phyloP scores from a whole-genome alignment of 1,284 basidiomycete species.

The Moesziomyces globuligerus region DNA sequence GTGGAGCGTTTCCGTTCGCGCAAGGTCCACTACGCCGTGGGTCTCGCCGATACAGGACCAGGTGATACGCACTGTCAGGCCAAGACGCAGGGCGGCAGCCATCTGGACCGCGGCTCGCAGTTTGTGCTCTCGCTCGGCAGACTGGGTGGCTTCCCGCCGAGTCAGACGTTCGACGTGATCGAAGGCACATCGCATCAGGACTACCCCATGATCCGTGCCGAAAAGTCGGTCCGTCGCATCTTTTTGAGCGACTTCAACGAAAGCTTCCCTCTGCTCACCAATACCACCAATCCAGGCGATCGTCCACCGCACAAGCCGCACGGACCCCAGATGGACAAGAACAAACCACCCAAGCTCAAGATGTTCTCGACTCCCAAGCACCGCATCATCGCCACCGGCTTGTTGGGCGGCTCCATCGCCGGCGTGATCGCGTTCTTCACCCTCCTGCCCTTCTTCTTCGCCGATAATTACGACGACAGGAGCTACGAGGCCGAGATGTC shows the following conservation, averaged over 20 bases:
- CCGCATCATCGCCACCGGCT: conserved; percentile 32
- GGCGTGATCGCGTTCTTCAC: conserved; percentile 37
- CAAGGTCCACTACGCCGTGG: conserved; percentile 53
- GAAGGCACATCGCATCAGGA: conserved; percentile 62
- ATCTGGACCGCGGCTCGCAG: conserved; percentile 58
- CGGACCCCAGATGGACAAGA: conserved; percentile 11
- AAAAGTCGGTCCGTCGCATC: conserved; percentile 48
- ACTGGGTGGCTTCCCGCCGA: conserved; percentile 44
- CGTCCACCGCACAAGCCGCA: conserved; percentile 1
- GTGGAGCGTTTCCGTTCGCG: conserved; percentile 50
- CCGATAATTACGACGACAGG: conserved; percentile 25
- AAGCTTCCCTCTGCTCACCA: conserved; percentile 33
- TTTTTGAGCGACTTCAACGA: conserved; percentile 52
- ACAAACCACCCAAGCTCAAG: conserved; percentile 22
- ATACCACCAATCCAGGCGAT: conserved; percentile 51
- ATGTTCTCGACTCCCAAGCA: conserved; percentile 49
- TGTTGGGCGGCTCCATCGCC: conserved; percentile 41
- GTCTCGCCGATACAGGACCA: conserved; percentile 56
- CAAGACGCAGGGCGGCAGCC: conserved; percentile 57
- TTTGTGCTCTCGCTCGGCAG: conserved; percentile 48
- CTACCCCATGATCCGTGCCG: conserved; percentile 62
- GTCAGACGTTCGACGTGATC: conserved; percentile 55
- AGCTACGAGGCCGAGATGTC: conserved; percentile 31
- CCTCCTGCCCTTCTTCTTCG: conserved; percentile 31
- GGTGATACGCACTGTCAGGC: conserved; percentile 64